These are phyloP conservation scores for Chamaecrista fasciculata DNA, from an alignment of 306 rosid genomes.

Conservation along the genomic window DNA sequence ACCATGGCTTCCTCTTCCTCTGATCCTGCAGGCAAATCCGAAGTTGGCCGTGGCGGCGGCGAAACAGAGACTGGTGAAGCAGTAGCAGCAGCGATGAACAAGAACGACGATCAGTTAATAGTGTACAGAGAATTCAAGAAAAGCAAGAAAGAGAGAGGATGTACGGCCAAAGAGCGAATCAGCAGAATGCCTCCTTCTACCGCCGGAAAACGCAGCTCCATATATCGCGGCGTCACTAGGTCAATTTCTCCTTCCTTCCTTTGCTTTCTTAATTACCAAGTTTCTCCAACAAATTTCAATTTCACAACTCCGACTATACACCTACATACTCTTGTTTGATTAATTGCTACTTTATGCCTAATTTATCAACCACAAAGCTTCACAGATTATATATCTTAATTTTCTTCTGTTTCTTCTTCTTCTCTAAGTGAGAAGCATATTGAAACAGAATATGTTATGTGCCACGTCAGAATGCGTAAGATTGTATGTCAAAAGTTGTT, in stretches of 20 bases:
- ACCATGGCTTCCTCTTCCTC: constrained; percentile 90
- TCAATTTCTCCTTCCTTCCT: not conserved
- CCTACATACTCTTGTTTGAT: too few relatives aligned
- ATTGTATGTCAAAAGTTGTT: not conserved
- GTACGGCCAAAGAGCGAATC: constrained; percentile 97
- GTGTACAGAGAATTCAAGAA: constrained; percentile 86
- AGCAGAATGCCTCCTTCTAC: constrained; percentile 99
- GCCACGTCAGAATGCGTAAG: not conserved
- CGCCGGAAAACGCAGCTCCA: constrained; percentile 96
- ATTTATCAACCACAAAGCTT: too few relatives aligned
- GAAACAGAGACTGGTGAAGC: too few relatives aligned
- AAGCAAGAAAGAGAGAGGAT: constrained; percentile 89
- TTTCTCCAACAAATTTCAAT: too few relatives aligned
- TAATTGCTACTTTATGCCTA: too few relatives aligned
- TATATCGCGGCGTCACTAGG: constrained; percentile 98
- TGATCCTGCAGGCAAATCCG: constrained; percentile 72
- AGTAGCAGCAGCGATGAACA: constrained; percentile 31
- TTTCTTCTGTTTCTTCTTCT: not conserved
- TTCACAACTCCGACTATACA: too few relatives aligned
- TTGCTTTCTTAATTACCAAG: too few relatives aligned
- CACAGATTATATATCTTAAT: not conserved
- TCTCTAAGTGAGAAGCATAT: not conserved
- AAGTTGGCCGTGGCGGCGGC: constrained; percentile 36
- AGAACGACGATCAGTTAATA: constrained; percentile 68
- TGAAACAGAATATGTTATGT: not conserved